A percentile compares a stretch with the other conserved stretches of the same genome.
Evolutionary conservation across 306 rosid species (phyloP).

Genomic region (Gillenia trifoliata): DNA sequence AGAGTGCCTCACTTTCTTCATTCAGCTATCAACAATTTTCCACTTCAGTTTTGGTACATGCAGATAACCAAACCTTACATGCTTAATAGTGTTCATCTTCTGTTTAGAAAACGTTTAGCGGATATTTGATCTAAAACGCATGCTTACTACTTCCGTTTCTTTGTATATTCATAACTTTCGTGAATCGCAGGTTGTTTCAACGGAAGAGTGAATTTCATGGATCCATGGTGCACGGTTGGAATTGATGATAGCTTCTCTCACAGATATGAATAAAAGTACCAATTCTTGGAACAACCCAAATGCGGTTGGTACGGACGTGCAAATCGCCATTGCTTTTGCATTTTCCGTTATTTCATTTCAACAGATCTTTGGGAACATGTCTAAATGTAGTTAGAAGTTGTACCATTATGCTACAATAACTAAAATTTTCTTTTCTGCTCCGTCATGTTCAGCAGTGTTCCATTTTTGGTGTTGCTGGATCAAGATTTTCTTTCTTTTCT

Average conservation of each 20-base stretch:
- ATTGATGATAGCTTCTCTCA: neutral
- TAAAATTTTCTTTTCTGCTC: neutral
- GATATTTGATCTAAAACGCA: neutral
- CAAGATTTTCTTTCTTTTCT: too few relatives aligned
- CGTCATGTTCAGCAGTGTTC: too few relatives aligned
- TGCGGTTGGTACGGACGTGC: neutral
- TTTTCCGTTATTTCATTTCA: neutral
- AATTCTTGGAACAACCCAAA: neutral
- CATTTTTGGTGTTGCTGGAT: neutral
- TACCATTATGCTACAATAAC: neutral
- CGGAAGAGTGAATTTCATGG: neutral
- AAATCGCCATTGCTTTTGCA: neutral
- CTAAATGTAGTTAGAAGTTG: neutral
- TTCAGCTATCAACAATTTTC: neutral
- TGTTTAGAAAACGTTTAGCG: neutral
- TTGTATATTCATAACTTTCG: neutral
- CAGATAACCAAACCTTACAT: too few relatives aligned
- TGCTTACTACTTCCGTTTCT: neutral
- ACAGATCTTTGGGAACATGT: neutral
- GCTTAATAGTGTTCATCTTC: neutral
- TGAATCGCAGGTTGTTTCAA: neutral
- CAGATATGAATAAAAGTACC: neutral
- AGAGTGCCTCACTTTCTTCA: neutral
- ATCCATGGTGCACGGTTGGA: neutral
- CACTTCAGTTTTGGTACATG: neutral